Evolutionary conservation across 2,329 filamentous ascomycete genomes (phyloP).

Genomic region (Rutstroemia sp.): DNA sequence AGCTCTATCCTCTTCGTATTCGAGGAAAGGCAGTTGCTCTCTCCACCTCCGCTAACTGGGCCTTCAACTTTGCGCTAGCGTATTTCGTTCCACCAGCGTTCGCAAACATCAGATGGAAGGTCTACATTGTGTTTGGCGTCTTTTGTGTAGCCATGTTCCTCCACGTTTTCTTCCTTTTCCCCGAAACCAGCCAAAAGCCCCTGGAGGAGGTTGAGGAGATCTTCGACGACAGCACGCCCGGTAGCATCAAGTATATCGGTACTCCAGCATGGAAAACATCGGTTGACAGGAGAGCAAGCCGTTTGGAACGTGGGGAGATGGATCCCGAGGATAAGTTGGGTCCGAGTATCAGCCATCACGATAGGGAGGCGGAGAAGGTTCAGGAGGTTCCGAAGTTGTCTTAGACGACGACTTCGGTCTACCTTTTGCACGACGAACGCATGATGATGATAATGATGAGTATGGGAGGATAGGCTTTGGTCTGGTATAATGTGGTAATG

Average conservation of each 20-base stretch:
- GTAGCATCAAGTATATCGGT: constrained; percentile 22
- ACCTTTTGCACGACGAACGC: background rate
- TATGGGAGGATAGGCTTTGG: background rate
- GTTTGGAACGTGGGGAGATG: constrained; percentile 23
- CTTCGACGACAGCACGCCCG: constrained; percentile 33
- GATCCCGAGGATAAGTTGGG: constrained; percentile 25
- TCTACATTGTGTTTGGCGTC: constrained; percentile 45
- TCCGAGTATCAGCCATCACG: background rate
- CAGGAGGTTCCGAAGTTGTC: constrained; percentile 1
- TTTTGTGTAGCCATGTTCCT: constrained; percentile 43
- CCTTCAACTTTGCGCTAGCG: constrained; percentile 42
- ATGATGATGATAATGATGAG: background rate
- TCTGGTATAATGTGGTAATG: background rate
- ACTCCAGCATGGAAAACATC: constrained; percentile 26
- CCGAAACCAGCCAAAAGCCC: constrained; percentile 48
- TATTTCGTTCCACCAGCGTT: constrained; percentile 41
- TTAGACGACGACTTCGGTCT: background rate
- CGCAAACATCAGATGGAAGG: constrained; percentile 41
- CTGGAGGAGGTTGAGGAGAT: constrained; percentile 46
- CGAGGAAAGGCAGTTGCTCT: constrained; percentile 48
- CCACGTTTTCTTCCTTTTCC: constrained; percentile 48
- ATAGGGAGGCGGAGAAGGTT: background rate
- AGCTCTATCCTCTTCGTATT: constrained; percentile 41
- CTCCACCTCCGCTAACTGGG: constrained; percentile 43
- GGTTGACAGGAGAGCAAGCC: constrained; percentile 18